These are phyloP conservation scores for Colletotrichum cordylinicola DNA, from an alignment of 2,329 filamentous ascomycete genomes.

Conservation along the genomic window DNA sequence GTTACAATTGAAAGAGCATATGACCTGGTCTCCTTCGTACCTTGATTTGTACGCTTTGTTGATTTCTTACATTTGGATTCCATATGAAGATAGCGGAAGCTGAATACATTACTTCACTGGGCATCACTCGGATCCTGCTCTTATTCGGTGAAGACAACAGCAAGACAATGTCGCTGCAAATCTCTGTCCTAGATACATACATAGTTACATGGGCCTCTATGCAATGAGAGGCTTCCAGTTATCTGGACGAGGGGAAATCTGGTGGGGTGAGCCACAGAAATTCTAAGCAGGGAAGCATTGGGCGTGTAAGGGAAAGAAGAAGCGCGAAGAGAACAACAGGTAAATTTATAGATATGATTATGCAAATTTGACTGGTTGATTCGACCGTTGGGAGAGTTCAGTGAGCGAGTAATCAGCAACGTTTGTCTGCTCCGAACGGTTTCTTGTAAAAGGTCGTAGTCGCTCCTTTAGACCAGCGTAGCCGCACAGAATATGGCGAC, in stretches of 20 bases:
- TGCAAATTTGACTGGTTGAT: too few species aligned
- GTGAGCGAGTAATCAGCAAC: too few species aligned
- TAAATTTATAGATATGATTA: too few species aligned
- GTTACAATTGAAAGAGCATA: fast-evolving
- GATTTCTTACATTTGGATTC: background rate
- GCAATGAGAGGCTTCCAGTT: background rate
- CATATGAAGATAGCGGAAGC: background rate
- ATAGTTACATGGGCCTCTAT: too few species aligned
- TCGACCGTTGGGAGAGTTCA: too few species aligned
- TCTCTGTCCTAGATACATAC: too few species aligned
- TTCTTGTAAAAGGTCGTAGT: background rate
- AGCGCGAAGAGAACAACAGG: too few species aligned
- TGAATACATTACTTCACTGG: background rate
- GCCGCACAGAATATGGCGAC: background rate
- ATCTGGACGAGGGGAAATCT: background rate
- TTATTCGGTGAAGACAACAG: background rate
- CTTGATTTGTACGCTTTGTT: fast-evolving
- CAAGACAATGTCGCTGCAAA: background rate
- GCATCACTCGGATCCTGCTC: background rate
- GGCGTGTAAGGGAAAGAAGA: too few species aligned
- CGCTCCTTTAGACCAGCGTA: background rate
- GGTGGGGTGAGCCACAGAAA: too few species aligned
- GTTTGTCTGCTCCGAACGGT: too few species aligned
- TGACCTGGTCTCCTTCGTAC: too few species aligned
- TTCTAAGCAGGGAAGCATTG: too few species aligned